phyloP scores from a whole-genome alignment of 75 land plant genomes.

The Selaginella moellendorffii region DNA sequence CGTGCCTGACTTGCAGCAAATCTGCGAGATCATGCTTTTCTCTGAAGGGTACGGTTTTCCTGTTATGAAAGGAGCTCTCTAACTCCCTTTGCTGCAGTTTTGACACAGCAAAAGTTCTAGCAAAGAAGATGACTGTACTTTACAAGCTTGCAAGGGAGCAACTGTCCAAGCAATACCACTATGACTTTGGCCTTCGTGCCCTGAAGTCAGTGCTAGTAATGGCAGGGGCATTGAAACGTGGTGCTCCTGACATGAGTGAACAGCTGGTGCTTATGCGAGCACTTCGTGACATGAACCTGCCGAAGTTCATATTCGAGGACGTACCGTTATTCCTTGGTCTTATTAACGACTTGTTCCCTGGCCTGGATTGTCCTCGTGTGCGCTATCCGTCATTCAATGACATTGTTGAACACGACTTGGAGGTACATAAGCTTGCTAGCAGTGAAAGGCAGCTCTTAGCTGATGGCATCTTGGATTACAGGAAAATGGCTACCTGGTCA shows the following conservation, averaged over 20 bases:
- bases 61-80: background rate
- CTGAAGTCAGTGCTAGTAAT: conserved; percentile 28
- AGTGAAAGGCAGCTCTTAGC: too few relatives aligned
- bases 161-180: conserved; percentile 31
- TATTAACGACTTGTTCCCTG: conserved; percentile 26
- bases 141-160: conserved; percentile 26
- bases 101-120: conserved; percentile 25
- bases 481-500: conserved; percentile 25
- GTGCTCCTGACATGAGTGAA: conserved; percentile 27
- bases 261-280: conserved; percentile 29
- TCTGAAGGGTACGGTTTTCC: conserved; percentile 22
- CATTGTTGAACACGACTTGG: conserved; percentile 19
- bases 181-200: conserved; percentile 27
- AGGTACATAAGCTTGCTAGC: conserved; percentile 11
- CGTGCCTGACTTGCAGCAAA: conserved; percentile 18
- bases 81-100: conserved; percentile 11
- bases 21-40: conserved; percentile 32
- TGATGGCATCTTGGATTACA: too few relatives aligned
- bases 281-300: conserved; percentile 28
- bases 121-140: conserved; percentile 28
- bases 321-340: conserved; percentile 27
- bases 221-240: conserved; percentile 30
- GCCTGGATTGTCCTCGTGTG: conserved; percentile 31
- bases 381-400: conserved; percentile 25
- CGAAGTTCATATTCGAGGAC: conserved; percentile 28